Conservation (phyloP, 768 basidiomycete species). For the Mrakia gelida region DNA sequence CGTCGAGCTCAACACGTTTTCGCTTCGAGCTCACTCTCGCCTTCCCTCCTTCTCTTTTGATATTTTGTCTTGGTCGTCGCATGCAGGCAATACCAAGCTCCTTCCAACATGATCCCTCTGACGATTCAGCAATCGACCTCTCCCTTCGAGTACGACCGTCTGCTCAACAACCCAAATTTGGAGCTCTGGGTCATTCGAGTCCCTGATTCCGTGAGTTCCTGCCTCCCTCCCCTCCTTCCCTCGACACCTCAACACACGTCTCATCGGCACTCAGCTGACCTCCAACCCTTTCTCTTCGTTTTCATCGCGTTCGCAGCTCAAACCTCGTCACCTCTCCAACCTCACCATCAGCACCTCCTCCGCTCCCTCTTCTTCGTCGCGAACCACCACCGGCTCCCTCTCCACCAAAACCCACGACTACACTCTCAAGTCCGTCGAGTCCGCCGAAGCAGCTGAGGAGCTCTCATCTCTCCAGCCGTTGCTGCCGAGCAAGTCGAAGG, state of each 20-base stretch:
- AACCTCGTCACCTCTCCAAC: constrained; percentile 13
- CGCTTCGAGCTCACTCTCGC: not conserved
- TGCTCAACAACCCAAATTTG: constrained; percentile 16
- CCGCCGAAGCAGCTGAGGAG: constrained; percentile 21
- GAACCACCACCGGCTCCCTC: constrained; percentile 21
- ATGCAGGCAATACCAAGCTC: constrained; percentile 17
- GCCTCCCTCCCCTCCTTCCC: not conserved
- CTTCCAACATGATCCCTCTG: constrained; percentile 14
- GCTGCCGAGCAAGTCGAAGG: constrained; percentile 14
- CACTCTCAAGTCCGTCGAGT: constrained; percentile 4
- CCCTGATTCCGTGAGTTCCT: constrained; percentile 5
- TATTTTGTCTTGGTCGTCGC: too few relatives aligned
- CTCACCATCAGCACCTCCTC: constrained; percentile 8
- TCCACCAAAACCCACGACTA: constrained; percentile 26
- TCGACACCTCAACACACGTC: not conserved
- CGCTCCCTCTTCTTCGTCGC: not conserved
- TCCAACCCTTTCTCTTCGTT: not conserved
- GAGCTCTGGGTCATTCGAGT: constrained; percentile 26
- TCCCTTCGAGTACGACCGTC: constrained; percentile 22
- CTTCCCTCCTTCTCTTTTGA: not conserved
- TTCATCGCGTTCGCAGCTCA: not conserved
- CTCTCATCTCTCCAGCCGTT: constrained; percentile 19
- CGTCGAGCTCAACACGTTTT: not conserved
- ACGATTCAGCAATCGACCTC: constrained; percentile 15
- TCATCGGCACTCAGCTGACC: too few relatives aligned